Evolutionary conservation across 1,284 basidiomycete species (phyloP), one percentile per base, ranked within the genome.

Genomic region (Mycosarcoma maydis): DNA sequence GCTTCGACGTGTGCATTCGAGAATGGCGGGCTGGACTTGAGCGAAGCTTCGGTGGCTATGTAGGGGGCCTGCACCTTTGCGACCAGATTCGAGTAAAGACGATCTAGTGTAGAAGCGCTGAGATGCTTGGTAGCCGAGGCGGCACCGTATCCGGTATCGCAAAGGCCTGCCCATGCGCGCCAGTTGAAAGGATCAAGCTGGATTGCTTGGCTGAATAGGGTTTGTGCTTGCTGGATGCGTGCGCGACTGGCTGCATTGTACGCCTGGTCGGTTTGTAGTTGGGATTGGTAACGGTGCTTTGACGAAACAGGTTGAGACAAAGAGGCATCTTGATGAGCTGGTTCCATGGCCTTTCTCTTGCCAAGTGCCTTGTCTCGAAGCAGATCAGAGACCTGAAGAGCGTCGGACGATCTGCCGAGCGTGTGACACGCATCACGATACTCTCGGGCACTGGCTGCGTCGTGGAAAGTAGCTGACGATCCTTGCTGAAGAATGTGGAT

Each of bases 401-500:
- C 76, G 20, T 80, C 77, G 7, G 59, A 56, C 36, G 57, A 52
- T n/a, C 67, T 61, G 2, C 67, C 72, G 2, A 80, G 62, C 2
- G 59, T 54, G 22, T 56, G 56, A 49, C 70, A 76, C 10, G 78
- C 78, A 6, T 72, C 59, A 7, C 75, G 62, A 38, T 77, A 80
- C 39, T 77, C 71, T 37, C 60, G 66, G 11, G 78, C 77, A 27
- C 62, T 71, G 2, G 54, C 70, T 1, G 68, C 38, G 42, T 80
- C 77, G 6, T 60, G 44, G 36, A 76, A 80, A 6, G 69, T 72
- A 20, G 60, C 54, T 14, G 58, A 39, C 3, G 72, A 48, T 37
- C 77, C 78, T 24, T 66, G 62, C 53, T 80, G 72, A 19, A 80
- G 57, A 22, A 79, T 50, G 32, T 77, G 69, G 47, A 79, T 62